Evolutionary conservation across 345 rosid species (phyloP).

Genomic region (Capsella bursapastoris): DNA sequence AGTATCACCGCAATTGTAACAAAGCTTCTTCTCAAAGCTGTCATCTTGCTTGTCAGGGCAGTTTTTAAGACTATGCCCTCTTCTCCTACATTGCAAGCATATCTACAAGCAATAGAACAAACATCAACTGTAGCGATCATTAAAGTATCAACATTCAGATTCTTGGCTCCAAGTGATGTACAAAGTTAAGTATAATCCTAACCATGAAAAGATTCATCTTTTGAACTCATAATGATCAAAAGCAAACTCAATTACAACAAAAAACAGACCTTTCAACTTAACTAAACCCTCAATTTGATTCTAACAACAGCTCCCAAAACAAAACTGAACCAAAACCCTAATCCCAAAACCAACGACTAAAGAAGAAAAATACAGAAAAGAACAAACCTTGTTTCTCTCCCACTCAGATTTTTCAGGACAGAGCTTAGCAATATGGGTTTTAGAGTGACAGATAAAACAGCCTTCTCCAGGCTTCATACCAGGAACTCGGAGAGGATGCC

Average conservation of each 20-base stretch:
- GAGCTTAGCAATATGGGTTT: conserved; percentile 81
- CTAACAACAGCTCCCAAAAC: conserved; percentile 19
- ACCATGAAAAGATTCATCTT: background rate
- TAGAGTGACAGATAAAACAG: conserved; percentile 79
- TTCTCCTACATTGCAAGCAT: conserved; percentile 78
- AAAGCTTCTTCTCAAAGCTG: conserved; percentile 58
- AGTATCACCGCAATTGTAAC: conserved; percentile 85
- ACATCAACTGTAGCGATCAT: too few species aligned
- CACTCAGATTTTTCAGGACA: conserved; percentile 87
- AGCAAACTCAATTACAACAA: background rate
- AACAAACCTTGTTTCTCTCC: conserved; percentile 83
- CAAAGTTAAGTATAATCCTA: background rate
- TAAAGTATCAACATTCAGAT: background rate
- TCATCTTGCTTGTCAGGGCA: conserved; percentile 73
- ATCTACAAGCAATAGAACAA: conserved; percentile 55
- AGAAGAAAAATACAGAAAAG: background rate
- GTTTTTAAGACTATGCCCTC: conserved; percentile 88
- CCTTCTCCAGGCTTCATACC: conserved; percentile 97
- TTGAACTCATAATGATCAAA: background rate
- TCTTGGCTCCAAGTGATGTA: too few species aligned
- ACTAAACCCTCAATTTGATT: background rate
- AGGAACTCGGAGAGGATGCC: conserved; percentile 84
- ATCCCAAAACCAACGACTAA: background rate
- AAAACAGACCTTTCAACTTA: conserved; percentile 15
- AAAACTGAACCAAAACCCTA: conserved; percentile 2